These are phyloP conservation scores for Endothia cerciana DNA, from an alignment of 2,329 filamentous ascomycete genomes.

Conservation along the genomic window DNA sequence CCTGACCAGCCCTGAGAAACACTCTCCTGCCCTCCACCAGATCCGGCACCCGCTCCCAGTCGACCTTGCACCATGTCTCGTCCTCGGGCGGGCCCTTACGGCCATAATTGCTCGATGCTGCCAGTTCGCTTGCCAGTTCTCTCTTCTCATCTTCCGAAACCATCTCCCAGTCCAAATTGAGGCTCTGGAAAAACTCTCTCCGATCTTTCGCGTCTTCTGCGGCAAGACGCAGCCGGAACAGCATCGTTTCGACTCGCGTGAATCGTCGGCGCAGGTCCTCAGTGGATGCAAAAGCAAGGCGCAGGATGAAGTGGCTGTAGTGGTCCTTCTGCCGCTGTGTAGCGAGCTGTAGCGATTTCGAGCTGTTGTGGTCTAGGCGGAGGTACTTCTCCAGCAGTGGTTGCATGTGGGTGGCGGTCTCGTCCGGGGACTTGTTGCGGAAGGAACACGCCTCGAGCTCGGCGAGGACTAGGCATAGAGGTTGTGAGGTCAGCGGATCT, in stretches of 20 bases:
- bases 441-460: conserved; percentile 95
- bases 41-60: conserved; percentile 92
- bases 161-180: conserved; percentile 84
- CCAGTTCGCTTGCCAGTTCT: conserved; percentile 65
- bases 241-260: conserved; percentile 80
- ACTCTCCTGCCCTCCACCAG: conserved; percentile 80
- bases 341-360: conserved; percentile 60
- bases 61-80: conserved; percentile 92
- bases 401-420: conserved; percentile 83
- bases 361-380: conserved; percentile 76
- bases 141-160: conserved; percentile 78
- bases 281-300: conserved; percentile 88
- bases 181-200: conserved; percentile 72
- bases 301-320: conserved; percentile 96
- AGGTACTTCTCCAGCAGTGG: conserved; percentile 86
- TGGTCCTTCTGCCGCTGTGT: conserved; percentile 90
- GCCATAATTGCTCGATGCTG: conserved; percentile 49
- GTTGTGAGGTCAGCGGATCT: conserved; percentile 29
- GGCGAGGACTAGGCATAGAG: conserved; percentile 65
- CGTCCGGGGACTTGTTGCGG: conserved; percentile 82
- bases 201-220: conserved; percentile 77
- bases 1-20: conserved; percentile 78
- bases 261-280: conserved; percentile 90
- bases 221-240: conserved; percentile 83
- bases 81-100: conserved; percentile 59